phyloP scores from a whole-genome alignment of 768 basidiomycete genomes.

The Asterophora lycoperdoides region DNA sequence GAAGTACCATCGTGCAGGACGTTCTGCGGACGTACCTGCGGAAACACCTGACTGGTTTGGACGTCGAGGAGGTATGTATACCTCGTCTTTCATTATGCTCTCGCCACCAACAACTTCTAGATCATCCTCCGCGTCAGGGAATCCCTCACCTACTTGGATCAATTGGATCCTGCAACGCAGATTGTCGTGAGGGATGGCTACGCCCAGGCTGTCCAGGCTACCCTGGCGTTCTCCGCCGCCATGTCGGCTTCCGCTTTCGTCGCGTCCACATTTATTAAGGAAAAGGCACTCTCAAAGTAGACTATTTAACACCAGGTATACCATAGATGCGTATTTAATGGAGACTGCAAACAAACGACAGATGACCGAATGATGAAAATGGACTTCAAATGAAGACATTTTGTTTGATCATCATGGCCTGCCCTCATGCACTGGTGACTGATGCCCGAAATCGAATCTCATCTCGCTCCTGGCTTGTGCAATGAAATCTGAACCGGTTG shows the following conservation, averaged over 20 bases:
- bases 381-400: no score
- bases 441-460: not conserved
- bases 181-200: slow-evolving; percentile 38
- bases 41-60: slow-evolving; percentile 35
- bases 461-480: not conserved
- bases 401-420: no score
- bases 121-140: slow-evolving; percentile 47
- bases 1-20: slow-evolving; percentile 53
- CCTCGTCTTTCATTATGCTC: no score
- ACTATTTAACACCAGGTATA: no score
- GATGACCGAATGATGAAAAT: no score
- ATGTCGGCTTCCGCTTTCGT: slow-evolving; percentile 40
- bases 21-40: slow-evolving; percentile 42
- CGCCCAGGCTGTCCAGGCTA: slow-evolving; percentile 41
- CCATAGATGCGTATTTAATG: no score
- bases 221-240: slow-evolving; percentile 44
- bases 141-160: slow-evolving; percentile 43
- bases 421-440: no score
- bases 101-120: slow-evolving; percentile 21
- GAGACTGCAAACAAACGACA: no score
- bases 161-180: slow-evolving; percentile 35
- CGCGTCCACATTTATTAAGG: slow-evolving; percentile 49
- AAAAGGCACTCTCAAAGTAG: slow-evolving; percentile 31
- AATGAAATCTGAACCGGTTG: slow-evolving; percentile 12
- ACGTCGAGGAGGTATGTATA: slow-evolving; percentile 49